A percentile compares a stretch with the other conserved stretches of the same genome.
Conservation (phyloP, 352 stramenopile genomes). For the Pythium dissimile region DNA sequence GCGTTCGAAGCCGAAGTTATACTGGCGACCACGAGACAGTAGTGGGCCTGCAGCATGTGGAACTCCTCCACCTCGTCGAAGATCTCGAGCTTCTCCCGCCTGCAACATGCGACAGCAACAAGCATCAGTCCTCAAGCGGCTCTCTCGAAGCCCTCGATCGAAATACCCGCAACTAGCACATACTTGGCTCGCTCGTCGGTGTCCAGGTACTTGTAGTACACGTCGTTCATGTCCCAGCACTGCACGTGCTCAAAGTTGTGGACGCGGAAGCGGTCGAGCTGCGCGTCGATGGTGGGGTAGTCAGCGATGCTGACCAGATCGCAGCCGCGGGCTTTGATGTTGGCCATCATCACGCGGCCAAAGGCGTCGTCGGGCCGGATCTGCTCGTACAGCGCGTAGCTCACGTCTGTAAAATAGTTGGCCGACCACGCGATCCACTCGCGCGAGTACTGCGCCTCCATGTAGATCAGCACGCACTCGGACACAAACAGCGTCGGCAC, state of each 20-base stretch:
- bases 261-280: conserved; percentile 70
- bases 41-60: conserved; percentile 89
- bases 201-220: conserved; percentile 89
- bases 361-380: conserved; percentile 90
- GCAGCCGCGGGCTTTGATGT: conserved; percentile 89
- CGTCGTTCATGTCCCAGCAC: conserved; percentile 90
- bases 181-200: conserved; percentile 60
- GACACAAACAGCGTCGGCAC: conserved; percentile 82
- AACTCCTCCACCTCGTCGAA: conserved; percentile 93
- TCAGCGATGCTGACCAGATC: conserved; percentile 82
- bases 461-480: conserved; percentile 92
- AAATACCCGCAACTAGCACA: conserved; percentile 16
- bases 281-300: conserved; percentile 70
- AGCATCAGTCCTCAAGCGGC: background rate
- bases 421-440: conserved; percentile 69
- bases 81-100: conserved; percentile 84
- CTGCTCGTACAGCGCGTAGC: conserved; percentile 89
- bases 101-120: conserved; percentile 16
- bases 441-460: conserved; percentile 78
- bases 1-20: conserved; percentile 12
- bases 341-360: conserved; percentile 87
- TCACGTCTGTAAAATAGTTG: conserved; percentile 66
- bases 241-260: conserved; percentile 67
- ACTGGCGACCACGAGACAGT: conserved; percentile 72
- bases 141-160: too few relatives aligned